A percentile compares a stretch with the other conserved stretches of the same genome.
Evolutionary conservation across 2,329 filamentous ascomycete genomes (phyloP).

Genomic region (Penicillium hesseltinei): DNA sequence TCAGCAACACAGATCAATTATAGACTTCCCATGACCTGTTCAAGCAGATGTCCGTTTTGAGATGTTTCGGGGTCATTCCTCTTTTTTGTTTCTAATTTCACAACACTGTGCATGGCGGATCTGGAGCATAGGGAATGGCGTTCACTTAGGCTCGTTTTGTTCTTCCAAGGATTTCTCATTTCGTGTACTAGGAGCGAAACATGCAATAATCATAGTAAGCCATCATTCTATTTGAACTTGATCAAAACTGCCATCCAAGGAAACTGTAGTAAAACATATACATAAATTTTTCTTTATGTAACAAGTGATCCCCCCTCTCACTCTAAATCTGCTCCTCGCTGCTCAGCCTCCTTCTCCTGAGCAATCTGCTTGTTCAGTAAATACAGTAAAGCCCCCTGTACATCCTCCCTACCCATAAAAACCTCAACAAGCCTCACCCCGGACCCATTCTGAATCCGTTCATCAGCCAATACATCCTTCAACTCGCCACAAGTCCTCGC

Average conservation of each 20-base stretch:
- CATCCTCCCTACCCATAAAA: constrained; percentile 41
- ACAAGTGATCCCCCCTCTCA: background rate
- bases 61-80: constrained; percentile 8
- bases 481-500: constrained; percentile 50
- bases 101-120: constrained; percentile 21
- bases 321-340: background rate
- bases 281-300: background rate
- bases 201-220: constrained; percentile 20
- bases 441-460: constrained; percentile 37
- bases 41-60: constrained; percentile 13
- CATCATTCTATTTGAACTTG: constrained; percentile 2
- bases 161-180: constrained; percentile 6
- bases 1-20: constrained; percentile 7
- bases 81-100: constrained; percentile 13
- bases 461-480: constrained; percentile 38
- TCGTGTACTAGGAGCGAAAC: constrained; percentile 13
- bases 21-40: constrained; percentile 14
- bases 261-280: background rate
- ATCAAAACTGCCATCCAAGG: background rate
- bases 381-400: constrained; percentile 32
- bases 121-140: constrained; percentile 27
- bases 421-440: constrained; percentile 46
- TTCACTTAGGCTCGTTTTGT: constrained; percentile 13
- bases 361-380: constrained; percentile 33
- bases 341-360: constrained; percentile 22